These are phyloP conservation scores for Penicillium lagena DNA, from an alignment of 495 filamentous ascomycete species.

Conservation along the genomic window DNA sequence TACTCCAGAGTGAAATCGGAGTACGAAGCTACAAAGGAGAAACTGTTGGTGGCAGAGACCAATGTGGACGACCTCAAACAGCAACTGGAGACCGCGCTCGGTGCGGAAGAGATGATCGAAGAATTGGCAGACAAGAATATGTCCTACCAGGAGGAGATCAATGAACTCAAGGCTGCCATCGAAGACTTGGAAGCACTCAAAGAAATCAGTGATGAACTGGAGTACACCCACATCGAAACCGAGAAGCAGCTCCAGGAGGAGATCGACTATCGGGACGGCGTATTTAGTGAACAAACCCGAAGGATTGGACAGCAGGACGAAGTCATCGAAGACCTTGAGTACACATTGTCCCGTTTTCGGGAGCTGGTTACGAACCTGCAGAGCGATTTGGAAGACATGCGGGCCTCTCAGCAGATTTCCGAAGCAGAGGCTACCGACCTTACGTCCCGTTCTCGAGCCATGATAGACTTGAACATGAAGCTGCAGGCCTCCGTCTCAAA, in stretches of 20 bases:
- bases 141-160: conserved; percentile 71
- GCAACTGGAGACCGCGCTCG: conserved; percentile 81
- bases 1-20: conserved; percentile 64
- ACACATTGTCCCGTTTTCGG: conserved; percentile 79
- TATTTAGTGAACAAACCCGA: conserved; percentile 70
- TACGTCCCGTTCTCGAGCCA: conserved; percentile 74
- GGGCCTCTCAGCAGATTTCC: conserved; percentile 81
- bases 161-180: conserved; percentile 71
- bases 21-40: conserved; percentile 62
- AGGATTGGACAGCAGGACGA: conserved; percentile 60
- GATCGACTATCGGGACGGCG: conserved; percentile 70
- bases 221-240: conserved; percentile 85
- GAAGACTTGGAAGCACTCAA: conserved; percentile 82
- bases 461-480: conserved; percentile 95
- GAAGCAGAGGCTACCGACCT: conserved; percentile 89
- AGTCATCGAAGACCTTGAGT: conserved; percentile 78
- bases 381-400: conserved; percentile 82
- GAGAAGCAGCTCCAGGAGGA: conserved; percentile 94
- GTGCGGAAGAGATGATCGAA: conserved; percentile 90
- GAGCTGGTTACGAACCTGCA: conserved; percentile 84
- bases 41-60: conserved; percentile 64
- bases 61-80: conserved; percentile 80
- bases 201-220: conserved; percentile 89
- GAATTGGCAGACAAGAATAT: conserved; percentile 81
- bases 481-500: conserved; percentile 84